These are phyloP conservation scores for Sporothrix inflata DNA, from an alignment of 2,329 filamentous ascomycete species.

Conservation along the genomic window DNA sequence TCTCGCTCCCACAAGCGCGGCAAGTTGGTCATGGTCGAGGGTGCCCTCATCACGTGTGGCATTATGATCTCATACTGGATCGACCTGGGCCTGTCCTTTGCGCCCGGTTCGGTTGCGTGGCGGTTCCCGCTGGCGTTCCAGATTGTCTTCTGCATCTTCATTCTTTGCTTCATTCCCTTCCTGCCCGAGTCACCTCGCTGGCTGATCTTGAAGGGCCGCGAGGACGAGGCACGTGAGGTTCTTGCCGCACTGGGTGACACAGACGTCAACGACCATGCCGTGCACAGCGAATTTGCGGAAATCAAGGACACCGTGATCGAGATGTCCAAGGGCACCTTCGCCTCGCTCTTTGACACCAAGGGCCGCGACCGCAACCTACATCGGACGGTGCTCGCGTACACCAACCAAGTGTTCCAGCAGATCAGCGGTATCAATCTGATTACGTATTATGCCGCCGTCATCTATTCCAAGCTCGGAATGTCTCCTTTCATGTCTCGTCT, in stretches of 20 bases:
- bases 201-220: slow-evolving; percentile 49
- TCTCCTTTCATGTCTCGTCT: slow-evolving; percentile 32
- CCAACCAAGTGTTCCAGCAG: slow-evolving; percentile 49
- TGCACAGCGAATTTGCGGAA: slow-evolving; percentile 56
- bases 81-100: slow-evolving; percentile 60
- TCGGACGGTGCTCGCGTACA: slow-evolving; percentile 35
- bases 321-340: slow-evolving; percentile 37
- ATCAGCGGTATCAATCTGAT: slow-evolving; percentile 37
- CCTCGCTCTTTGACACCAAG: slow-evolving; percentile 33
- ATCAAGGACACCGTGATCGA: slow-evolving; percentile 71
- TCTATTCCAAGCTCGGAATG: slow-evolving; percentile 35
- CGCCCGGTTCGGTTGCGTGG: slow-evolving; percentile 56
- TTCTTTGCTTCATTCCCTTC: slow-evolving; percentile 55
- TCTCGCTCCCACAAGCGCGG: slow-evolving; percentile 61
- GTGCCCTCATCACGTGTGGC: slow-evolving; percentile 59
- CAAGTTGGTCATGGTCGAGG: slow-evolving; percentile 65
- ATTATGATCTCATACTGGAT: slow-evolving; percentile 65
- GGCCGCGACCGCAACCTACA: slow-evolving; percentile 35
- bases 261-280: slow-evolving; percentile 53
- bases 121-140: slow-evolving; percentile 64
- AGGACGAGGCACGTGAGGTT: slow-evolving; percentile 49
- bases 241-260: slow-evolving; percentile 47
- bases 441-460: slow-evolving; percentile 35
- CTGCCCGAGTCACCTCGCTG: slow-evolving; percentile 57
- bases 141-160: slow-evolving; percentile 61